Evolutionary conservation across 1,139 yeast species (phyloP), one percentile per base, ranked within the genome.

Genomic region (Kazachstania sp.): DNA sequence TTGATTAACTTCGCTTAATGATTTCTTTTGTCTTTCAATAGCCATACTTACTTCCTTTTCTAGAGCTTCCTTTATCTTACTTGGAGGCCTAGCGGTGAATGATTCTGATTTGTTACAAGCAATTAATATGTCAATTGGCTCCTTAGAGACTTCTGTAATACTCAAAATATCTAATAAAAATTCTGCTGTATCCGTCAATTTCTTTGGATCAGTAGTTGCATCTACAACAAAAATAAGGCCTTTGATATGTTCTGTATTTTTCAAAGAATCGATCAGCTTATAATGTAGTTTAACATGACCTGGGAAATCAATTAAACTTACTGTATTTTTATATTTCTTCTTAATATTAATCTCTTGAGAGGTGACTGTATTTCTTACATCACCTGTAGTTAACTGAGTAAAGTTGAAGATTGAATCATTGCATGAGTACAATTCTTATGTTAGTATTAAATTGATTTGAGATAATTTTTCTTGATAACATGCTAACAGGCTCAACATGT

Each of bases 71-170:
- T 71, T 74, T 46, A 90, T 74, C 58, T 83, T 80, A 46, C 67
- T 61, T 8, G 81, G 72, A 18, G 94, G 92, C 53, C 86, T 76
- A 16, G 95, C 78, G 55, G 86, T 86, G 68, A 92, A 92, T 44
- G 82, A 75, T 59, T 92, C 97, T 41, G 75, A 75, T 63, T 88
- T 88, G 68, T 90, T 92, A 50, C 90, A 79, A 29, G 90, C 94
- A 55, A 90, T 69, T 49, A 86, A 69, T 45, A 83, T 70, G 61
- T 85, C 92, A 16, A 83, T 73, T 2, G 94, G 94, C 19, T 65
- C 61, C 18, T 80, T 78, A 48, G 72, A 68, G 15, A 35, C 38
- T 59, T 85, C 94, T 2, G 86, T 78, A 26, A 73, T 60, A 19
- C 74, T 67, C 40, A 83, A 67, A 37, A 83, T 67, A 45, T 75